A percentile compares a stretch with the other conserved stretches of the same genome.
These are phyloP conservation scores for Oryza nivara DNA, from an alignment of 176 grass and related monocot genomes.

Conservation along the genomic window DNA sequence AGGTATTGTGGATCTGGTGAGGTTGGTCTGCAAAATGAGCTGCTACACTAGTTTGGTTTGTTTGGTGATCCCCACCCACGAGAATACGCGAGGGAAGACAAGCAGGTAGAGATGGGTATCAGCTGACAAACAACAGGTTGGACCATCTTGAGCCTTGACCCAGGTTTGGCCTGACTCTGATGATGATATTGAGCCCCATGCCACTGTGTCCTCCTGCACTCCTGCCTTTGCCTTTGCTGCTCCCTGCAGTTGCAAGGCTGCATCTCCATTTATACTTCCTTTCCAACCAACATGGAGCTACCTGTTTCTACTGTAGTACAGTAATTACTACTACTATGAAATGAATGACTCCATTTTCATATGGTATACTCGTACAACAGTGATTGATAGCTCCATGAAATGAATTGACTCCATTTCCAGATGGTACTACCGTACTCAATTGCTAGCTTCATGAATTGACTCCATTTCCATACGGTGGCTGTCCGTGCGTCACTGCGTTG, in stretches of 20 bases:
- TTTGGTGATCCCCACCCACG: slow-evolving; percentile 6
- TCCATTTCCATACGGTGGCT: too few relatives aligned
- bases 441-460: too few relatives aligned
- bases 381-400: background rate
- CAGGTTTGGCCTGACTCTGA: background rate
- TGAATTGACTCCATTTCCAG: too few relatives aligned
- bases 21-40: slow-evolving; percentile 42
- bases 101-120: slow-evolving; percentile 31
- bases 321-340: background rate
- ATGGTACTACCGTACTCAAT: background rate
- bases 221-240: background rate
- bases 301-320: background rate
- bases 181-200: background rate
- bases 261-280: slow-evolving; percentile 9
- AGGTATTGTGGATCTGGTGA: background rate
- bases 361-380: background rate
- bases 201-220: background rate
- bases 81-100: slow-evolving; percentile 16
- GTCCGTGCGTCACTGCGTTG: too few relatives aligned
- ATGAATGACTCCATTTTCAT: too few relatives aligned
- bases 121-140: slow-evolving; percentile 41
- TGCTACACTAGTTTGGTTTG: background rate
- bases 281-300: background rate
- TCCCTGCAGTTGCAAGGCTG: background rate
- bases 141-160: slow-evolving; percentile 35